Evolutionary conservation across 129 eudicot species (phyloP).

Genomic region (Scalesia atractyloides): DNA sequence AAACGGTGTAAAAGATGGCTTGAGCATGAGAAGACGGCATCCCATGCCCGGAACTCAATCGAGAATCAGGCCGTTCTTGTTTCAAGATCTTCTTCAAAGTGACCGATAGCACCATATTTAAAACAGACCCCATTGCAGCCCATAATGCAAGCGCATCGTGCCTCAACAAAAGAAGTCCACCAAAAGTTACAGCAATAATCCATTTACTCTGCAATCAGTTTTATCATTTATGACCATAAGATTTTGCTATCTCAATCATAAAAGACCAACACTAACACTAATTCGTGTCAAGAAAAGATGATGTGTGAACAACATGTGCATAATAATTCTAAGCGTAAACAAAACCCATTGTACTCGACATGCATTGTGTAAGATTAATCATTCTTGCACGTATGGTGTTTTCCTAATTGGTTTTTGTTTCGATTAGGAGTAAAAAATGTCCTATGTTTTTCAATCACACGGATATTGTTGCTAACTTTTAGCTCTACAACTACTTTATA

Average conservation of each 20-base stretch:
- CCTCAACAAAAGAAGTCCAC: constrained; percentile 48
- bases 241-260: background rate
- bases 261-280: no score
- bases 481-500: no score
- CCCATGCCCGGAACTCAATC: constrained; percentile 64
- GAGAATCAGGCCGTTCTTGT: constrained; percentile 73
- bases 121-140: constrained; percentile 64
- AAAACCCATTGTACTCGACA: no score
- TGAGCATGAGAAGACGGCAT: constrained; percentile 99
- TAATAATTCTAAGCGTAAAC: no score
- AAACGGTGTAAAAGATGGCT: constrained; percentile 50
- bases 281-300: background rate
- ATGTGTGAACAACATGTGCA: background rate
- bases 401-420: no score
- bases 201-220: constrained; percentile 72
- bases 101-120: constrained; percentile 53
- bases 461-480: no score
- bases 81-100: constrained; percentile 55
- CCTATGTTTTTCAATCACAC: no score
- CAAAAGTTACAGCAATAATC: constrained; percentile 47
- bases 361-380: no score
- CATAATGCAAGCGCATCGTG: constrained; percentile 78
- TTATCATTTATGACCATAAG: constrained; percentile 7
- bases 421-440: no score
- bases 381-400: no score